phyloP scores from a whole-genome alignment of 495 filamentous ascomycete genomes.

The Penicillium turbatum region DNA sequence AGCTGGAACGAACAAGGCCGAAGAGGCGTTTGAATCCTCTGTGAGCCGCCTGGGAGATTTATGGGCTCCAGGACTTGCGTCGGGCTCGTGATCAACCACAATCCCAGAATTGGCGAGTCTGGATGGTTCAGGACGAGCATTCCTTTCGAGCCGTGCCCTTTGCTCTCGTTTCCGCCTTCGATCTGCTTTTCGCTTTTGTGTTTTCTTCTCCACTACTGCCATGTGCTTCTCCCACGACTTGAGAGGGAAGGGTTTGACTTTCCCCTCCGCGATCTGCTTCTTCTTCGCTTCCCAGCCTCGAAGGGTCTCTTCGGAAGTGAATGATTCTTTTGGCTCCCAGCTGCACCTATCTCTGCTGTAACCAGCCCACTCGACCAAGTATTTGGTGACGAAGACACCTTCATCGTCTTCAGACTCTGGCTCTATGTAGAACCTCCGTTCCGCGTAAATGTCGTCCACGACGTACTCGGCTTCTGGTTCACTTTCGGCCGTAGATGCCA shows the following conservation, averaged over 20 bases:
- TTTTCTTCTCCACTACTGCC: slow-evolving; percentile 16
- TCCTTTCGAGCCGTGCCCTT: neutral
- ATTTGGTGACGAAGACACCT: slow-evolving; percentile 27
- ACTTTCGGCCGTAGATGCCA: slow-evolving; percentile 55
- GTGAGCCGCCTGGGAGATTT: neutral
- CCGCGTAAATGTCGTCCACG: slow-evolving; percentile 46
- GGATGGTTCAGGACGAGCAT: neutral
- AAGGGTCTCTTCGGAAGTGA: slow-evolving; percentile 47
- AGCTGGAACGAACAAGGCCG: neutral
- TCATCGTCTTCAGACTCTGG: slow-evolving; percentile 1
- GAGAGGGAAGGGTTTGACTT: slow-evolving; percentile 45
- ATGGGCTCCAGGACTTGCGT: neutral
- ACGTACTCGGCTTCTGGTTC: slow-evolving; percentile 36
- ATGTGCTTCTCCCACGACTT: slow-evolving; percentile 37
- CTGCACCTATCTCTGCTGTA: slow-evolving; percentile 53
- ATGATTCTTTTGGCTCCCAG: slow-evolving; percentile 60
- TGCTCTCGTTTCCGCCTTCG: neutral
- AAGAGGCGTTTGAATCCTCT: neutral
- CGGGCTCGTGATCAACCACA: neutral
- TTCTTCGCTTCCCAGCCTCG: slow-evolving; percentile 53
- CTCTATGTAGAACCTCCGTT: slow-evolving; percentile 25
- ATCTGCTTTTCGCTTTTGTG: slow-evolving; percentile 13
- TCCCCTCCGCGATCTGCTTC: slow-evolving; percentile 38
- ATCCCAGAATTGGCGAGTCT: neutral
- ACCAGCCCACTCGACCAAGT: slow-evolving; percentile 62